Conservation (phyloP, 345 rosid genomes). For the Citrus cavaleriei region DNA sequence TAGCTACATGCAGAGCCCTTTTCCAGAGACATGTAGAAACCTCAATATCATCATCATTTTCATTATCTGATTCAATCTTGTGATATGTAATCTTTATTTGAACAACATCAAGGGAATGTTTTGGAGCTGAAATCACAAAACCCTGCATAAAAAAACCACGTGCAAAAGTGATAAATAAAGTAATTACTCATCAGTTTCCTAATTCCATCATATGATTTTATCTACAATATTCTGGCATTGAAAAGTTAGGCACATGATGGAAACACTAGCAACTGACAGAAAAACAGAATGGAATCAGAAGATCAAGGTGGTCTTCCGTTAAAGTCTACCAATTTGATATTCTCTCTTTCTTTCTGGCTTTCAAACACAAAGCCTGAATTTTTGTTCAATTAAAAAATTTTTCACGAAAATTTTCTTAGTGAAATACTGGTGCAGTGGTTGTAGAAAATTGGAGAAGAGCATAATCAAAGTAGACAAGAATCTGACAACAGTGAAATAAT, state of each 20-base stretch:
- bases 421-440: background rate
- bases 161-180: background rate
- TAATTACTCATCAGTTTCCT: background rate
- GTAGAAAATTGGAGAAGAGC: background rate
- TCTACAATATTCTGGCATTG: background rate
- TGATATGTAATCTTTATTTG: conserved; percentile 54
- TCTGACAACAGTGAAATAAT: background rate
- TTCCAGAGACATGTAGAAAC: conserved; percentile 51
- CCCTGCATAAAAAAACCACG: conserved; percentile 49
- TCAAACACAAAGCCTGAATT: background rate
- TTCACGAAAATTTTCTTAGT: background rate
- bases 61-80: conserved; percentile 24
- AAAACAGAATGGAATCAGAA: background rate
- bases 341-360: background rate
- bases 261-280: background rate
- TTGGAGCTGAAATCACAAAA: conserved; percentile 50
- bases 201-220: background rate
- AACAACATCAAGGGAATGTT: conserved; percentile 50
- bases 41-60: conserved; percentile 25
- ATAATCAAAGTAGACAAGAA: background rate
- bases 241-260: background rate
- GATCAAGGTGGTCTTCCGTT: background rate
- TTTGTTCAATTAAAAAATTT: background rate
- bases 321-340: background rate
- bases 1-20: conserved; percentile 52